Base-by-base conservation (phyloP, 2,329 filamentous ascomycete species). In the Fusarium begoniae region DNA sequence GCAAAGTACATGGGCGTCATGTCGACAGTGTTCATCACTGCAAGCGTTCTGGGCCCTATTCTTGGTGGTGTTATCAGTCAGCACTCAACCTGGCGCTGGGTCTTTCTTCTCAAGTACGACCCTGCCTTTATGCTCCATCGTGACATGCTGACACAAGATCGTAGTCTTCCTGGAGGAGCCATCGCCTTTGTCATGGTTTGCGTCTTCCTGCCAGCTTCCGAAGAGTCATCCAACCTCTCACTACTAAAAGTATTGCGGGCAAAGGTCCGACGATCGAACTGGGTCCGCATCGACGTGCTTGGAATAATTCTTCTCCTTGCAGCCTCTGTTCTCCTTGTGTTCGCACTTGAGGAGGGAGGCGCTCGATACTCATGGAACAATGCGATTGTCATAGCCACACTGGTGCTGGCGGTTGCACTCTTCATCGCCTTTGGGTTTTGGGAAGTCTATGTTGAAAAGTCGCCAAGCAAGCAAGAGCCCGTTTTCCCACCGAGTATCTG, bases 21-120 rank as follows among this genome's bases (percentile, higher is more conserved):
- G 37, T 66, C 63, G 12, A 66, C 63, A 13, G 63, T 66, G 14
- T 66, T 65, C 11, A 41, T 66, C 22, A 64, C 63, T 1, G 63
- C 60, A 20, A 66, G 63, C 24, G 60, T 66, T n/a, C 18, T 66
- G 0, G 63, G 63, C 2, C 63, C 63, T 8, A 32, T 66, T 2
- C 41, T 66, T 1, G 63, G 63, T 3, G 63, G 63, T 13, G 11
- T 66, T 0, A 66, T 66, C 2, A 66, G 63, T 26, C 63, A 66
- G 37, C 63, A 65, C 18, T 65, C 60, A 3, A 66, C 59, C 5
- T 66, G 63, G 63, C 63, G 60, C 14, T 66, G 41, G 63, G 63
- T 66, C 6, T 66, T 66, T 26, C 63, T 66, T 20, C 60, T 65
- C 18, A 65, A 66, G 59, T 66, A 43, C 5, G n/a, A 7, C 9